Evolutionary conservation across 306 rosid genomes (phyloP), one percentile per base, ranked within the genome.

Genomic region (Cicer bijugum): DNA sequence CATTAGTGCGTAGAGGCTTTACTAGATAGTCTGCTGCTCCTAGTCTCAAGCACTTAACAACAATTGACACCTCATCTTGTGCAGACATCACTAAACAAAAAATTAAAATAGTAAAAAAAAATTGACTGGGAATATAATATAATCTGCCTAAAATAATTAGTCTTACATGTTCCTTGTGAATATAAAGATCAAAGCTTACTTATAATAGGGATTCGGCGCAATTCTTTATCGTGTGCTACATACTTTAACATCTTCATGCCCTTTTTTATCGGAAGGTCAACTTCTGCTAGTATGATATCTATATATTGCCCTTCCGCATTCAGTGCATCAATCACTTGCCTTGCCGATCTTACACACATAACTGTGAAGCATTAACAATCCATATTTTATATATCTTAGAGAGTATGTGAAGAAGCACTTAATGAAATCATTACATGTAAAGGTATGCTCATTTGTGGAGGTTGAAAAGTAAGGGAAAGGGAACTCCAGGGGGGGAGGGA

Each of bases 1-100:
- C 99, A 86, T 95, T 95, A 64, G 97, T 90, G 73, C 99, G 89
- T 82, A 95, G 84, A 69, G 99, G 99, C 93, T 95, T 95, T 20
- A 95, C 97, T 69, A 95, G 99, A 88, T 95, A 95, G 87, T 95
- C 97, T 0, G 97, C 97, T 39, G 97, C 99, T 85, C 99, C 99
- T 33, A 91, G 97, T 86, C 89, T 88, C 90, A 91, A 77, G 90
- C 99, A 95, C 87, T 91, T 95, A 35, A 95, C 99, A 76, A 95
- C 99, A 82, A 89, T 68, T 65, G 99, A 87, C 69, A 91, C 92
- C 85, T 95, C 97, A 71, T 95, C 99, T 78, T 86, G 88, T 71
- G 97, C 94, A 23, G 99, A 95, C 97, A 95, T 95, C 97, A 95
- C 99, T 95, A 68, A 72, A 58, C 75, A 16, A 17, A 80, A 83